Conservation (phyloP, 306 rosid species). For the Cajanus cajan region DNA sequence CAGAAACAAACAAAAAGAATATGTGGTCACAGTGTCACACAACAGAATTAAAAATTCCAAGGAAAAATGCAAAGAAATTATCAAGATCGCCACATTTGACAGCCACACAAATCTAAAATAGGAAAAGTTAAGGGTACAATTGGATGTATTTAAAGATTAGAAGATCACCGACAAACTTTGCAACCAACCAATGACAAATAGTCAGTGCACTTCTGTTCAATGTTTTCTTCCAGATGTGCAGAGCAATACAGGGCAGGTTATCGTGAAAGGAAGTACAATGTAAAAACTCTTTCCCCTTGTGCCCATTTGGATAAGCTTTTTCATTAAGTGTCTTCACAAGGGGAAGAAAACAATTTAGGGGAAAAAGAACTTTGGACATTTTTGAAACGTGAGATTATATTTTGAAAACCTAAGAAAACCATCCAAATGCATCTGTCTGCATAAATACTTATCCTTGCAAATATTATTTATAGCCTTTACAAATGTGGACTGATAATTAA, state of each 20-base stretch:
- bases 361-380: neutral
- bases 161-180: neutral
- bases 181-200: neutral
- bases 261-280: neutral
- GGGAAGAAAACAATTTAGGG: neutral
- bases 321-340: neutral
- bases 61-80: neutral
- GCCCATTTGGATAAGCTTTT: neutral
- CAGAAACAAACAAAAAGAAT: constrained; percentile 31
- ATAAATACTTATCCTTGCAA: neutral
- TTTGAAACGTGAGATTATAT: neutral
- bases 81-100: neutral
- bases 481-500: neutral
- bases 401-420: neutral
- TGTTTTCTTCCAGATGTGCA: neutral
- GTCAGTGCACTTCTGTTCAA: neutral
- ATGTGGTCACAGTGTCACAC: constrained; percentile 20
- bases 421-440: neutral
- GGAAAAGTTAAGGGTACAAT: neutral
- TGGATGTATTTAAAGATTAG: neutral
- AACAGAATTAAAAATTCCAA: constrained; percentile 25
- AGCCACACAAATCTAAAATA: neutral
- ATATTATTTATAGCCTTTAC: neutral
- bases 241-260: neutral
- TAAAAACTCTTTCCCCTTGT: neutral